Conservation (phyloP, 257 asterid species). For the Paraleonurus japonicus region DNA sequence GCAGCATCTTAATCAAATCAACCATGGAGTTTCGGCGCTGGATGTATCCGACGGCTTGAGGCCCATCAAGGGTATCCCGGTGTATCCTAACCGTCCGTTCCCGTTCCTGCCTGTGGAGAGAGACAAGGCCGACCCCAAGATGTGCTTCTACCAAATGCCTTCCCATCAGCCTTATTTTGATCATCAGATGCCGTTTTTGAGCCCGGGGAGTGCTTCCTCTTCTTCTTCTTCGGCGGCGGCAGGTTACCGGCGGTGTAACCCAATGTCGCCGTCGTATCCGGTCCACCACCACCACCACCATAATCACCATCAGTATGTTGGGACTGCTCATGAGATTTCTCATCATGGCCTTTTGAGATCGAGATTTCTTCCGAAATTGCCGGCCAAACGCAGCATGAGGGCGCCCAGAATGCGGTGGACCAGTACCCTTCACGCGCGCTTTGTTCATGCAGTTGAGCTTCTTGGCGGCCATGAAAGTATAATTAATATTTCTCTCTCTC, state of each 20-base stretch:
- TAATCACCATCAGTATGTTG: slow-evolving; percentile 27
- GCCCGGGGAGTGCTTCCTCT: slow-evolving; percentile 15
- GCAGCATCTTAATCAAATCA: no score
- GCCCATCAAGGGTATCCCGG: slow-evolving; percentile 78
- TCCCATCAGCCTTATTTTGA: slow-evolving; percentile 22
- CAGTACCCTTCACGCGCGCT: slow-evolving; percentile 78
- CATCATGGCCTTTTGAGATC: slow-evolving; percentile 61
- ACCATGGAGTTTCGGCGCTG: slow-evolving; percentile 48
- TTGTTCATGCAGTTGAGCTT: slow-evolving; percentile 94
- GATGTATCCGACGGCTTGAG: slow-evolving; percentile 59
- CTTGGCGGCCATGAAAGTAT: slow-evolving; percentile 98
- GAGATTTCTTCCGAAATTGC: slow-evolving; percentile 57
- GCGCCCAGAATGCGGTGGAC: slow-evolving; percentile 98
- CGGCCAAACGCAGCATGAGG: slow-evolving; percentile 68
- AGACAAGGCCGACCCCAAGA: slow-evolving; percentile 38
- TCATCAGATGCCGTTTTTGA: slow-evolving; percentile 33
- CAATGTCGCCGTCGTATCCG: slow-evolving; percentile 29
- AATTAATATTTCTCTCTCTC: background rate
- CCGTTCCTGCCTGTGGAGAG: slow-evolving; percentile 47
- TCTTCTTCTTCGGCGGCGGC: no score
- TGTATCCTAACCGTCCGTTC: slow-evolving; percentile 60
- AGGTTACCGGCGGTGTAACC: slow-evolving; percentile 22
- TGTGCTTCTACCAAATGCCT: slow-evolving; percentile 48
- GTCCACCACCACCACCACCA: slow-evolving; percentile 15
- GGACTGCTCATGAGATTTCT: slow-evolving; percentile 30